Conservation (phyloP, 2,329 filamentous ascomycete species). For the Drechslera avenae region DNA sequence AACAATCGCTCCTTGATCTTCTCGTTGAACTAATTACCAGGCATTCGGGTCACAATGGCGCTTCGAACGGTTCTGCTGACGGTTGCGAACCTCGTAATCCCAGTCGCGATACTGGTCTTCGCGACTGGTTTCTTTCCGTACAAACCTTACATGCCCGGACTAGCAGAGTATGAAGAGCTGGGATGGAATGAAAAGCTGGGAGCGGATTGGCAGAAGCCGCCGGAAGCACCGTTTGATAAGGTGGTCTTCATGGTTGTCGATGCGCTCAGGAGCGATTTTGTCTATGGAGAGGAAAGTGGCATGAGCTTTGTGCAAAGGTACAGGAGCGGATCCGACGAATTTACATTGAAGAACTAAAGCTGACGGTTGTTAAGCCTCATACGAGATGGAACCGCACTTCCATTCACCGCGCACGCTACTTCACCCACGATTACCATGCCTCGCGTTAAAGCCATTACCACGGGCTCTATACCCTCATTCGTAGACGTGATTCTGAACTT, state of each 20-base stretch:
- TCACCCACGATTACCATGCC: slow-evolving; percentile 99
- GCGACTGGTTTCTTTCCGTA: slow-evolving; percentile 96
- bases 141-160: slow-evolving; percentile 87
- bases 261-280: slow-evolving; percentile 88
- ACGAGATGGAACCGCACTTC: slow-evolving; percentile 78
- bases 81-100: slow-evolving; percentile 77
- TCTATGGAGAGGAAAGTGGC: slow-evolving; percentile 78
- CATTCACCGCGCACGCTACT: slow-evolving; percentile 94
- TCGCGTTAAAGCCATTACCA: slow-evolving; percentile 94
- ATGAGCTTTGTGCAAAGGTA: slow-evolving; percentile 90
- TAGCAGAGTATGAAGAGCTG: slow-evolving; percentile 70
- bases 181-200: slow-evolving; percentile 51
- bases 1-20: not conserved
- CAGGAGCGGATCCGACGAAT: not conserved
- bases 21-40: slow-evolving; percentile 6
- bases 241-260: slow-evolving; percentile 98
- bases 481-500: slow-evolving; percentile 96
- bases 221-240: slow-evolving; percentile 79
- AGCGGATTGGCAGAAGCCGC: slow-evolving; percentile 49
- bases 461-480: slow-evolving; percentile 97
- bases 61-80: slow-evolving; percentile 54
- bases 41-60: slow-evolving; percentile 27
- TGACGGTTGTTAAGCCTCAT: slow-evolving; percentile 67
- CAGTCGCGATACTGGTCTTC: slow-evolving; percentile 71
- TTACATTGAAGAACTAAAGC: not conserved